These are phyloP conservation scores for Annulohypoxylon stygium DNA, from an alignment of 495 filamentous ascomycete genomes.

Conservation along the genomic window DNA sequence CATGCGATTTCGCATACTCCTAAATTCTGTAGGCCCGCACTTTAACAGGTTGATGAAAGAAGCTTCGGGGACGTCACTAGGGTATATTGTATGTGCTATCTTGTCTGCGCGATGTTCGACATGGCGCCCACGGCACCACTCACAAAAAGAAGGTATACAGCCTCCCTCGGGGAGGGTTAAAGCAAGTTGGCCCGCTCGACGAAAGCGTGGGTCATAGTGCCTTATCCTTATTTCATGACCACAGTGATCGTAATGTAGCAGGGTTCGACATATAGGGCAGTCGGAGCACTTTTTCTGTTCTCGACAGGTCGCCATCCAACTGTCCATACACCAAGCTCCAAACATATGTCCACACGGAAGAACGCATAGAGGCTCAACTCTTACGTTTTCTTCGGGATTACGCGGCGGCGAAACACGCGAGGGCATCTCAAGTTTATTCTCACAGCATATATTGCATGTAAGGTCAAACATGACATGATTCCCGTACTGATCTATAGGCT, in stretches of 20 bases:
- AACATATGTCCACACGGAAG: constrained; percentile 48
- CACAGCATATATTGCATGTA: constrained; percentile 27
- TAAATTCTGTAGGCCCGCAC: neutral
- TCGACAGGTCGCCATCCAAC: neutral
- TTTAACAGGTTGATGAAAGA: neutral
- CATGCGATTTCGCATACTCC: neutral
- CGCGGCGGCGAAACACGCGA: constrained; percentile 36
- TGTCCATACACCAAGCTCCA: constrained; percentile 12
- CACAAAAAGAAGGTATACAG: neutral
- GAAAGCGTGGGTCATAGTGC: constrained; percentile 1
- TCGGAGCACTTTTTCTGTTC: neutral
- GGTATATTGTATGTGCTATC: neutral
- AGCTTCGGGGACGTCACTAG: neutral
- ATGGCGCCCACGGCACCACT: neutral
- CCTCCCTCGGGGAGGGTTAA: constrained; percentile 24
- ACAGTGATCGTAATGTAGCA: constrained; percentile 2
- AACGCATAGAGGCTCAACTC: constrained; percentile 12
- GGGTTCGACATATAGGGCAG: constrained; percentile 23
- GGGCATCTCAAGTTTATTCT: constrained; percentile 45
- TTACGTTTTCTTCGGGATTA: neutral
- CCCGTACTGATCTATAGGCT: constrained; percentile 79
- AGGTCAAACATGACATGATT: constrained; percentile 53
- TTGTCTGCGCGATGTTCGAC: neutral
- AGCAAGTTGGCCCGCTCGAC: constrained; percentile 4
- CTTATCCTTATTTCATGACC: constrained; percentile 37